These are phyloP conservation scores for Phytophthora sp. DNA, from an alignment of 352 stramenopile genomes.

Conservation along the genomic window DNA sequence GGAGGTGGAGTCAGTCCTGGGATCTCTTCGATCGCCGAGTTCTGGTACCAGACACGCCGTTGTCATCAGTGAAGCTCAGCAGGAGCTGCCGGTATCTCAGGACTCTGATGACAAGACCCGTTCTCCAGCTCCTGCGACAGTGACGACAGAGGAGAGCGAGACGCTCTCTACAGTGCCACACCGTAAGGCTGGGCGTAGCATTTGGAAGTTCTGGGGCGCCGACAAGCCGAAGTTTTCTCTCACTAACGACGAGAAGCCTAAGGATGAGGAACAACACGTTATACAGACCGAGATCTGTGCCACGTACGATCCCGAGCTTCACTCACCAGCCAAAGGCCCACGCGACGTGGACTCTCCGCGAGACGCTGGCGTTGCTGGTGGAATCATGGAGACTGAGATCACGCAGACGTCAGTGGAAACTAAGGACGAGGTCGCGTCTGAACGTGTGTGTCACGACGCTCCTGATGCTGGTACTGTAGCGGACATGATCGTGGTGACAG, in stretches of 20 bases:
- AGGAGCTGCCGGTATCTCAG: constrained; percentile 5
- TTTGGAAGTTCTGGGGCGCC: constrained; percentile 36
- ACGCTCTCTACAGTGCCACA: constrained; percentile 5
- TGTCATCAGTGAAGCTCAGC: background rate
- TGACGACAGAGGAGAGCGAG: constrained; percentile 10
- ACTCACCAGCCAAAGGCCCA: too few species aligned
- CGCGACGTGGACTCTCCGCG: too few species aligned
- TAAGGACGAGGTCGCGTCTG: constrained; percentile 16
- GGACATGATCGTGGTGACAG: background rate
- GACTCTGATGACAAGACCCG: constrained; percentile 13
- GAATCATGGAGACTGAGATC: too few species aligned
- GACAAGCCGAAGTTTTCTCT: constrained; percentile 18
- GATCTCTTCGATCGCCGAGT: background rate
- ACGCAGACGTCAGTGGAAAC: constrained; percentile 21
- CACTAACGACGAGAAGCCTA: background rate
- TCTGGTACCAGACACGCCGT: background rate
- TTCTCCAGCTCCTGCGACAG: background rate
- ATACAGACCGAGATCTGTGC: constrained; percentile 7
- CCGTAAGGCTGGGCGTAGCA: constrained; percentile 29
- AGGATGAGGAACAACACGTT: background rate
- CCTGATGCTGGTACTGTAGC: background rate
- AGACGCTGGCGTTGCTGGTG: too few species aligned
- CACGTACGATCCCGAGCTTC: constrained; percentile 16
- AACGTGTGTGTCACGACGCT: background rate
- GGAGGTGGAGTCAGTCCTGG: background rate